Evolutionary conservation across 1,284 basidiomycete species (phyloP).

Genomic region (Cystobasidium sp.): DNA sequence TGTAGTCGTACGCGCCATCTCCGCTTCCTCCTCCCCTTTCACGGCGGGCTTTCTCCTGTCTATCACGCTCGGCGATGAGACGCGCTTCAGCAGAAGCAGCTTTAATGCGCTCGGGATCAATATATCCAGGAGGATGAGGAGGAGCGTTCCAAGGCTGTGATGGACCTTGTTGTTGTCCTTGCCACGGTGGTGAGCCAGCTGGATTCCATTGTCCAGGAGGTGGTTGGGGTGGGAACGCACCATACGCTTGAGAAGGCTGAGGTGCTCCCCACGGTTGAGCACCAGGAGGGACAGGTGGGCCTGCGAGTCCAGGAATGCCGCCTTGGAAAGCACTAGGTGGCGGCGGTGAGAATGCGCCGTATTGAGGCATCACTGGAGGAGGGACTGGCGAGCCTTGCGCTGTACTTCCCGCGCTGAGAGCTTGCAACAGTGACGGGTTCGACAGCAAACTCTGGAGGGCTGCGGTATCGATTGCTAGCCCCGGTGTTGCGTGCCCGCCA

Average conservation of each 20-base stretch:
- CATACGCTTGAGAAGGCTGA: not conserved
- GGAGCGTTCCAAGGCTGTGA: not conserved
- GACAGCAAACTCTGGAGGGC: conserved; percentile 47
- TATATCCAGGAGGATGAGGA: conserved; percentile 24
- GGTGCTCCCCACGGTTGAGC: not conserved
- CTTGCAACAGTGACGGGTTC: conserved; percentile 45
- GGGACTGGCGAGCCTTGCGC: not conserved
- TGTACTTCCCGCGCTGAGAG: conserved; percentile 10
- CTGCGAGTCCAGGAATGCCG: not conserved
- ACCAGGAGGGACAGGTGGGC: not conserved
- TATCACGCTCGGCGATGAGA: conserved; percentile 20
- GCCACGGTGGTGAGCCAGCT: conserved; percentile 40
- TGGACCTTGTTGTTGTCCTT: conserved; percentile 8
- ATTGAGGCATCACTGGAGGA: not conserved
- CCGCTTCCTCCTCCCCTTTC: not conserved
- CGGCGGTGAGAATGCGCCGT: conserved; percentile 20
- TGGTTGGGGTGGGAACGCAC: conserved; percentile 3
- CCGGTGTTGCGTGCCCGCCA: not conserved
- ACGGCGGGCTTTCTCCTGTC: conserved; percentile 9
- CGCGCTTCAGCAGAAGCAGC: conserved; percentile 30
- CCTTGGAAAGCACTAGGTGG: not conserved
- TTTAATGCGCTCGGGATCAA: conserved; percentile 41
- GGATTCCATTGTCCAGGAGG: conserved; percentile 15
- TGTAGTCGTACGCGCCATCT: not conserved
- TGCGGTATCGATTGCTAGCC: conserved; percentile 43